These are phyloP conservation scores for Fusarium xylarioides DNA, from an alignment of 2,329 filamentous ascomycete species.

Conservation along the genomic window DNA sequence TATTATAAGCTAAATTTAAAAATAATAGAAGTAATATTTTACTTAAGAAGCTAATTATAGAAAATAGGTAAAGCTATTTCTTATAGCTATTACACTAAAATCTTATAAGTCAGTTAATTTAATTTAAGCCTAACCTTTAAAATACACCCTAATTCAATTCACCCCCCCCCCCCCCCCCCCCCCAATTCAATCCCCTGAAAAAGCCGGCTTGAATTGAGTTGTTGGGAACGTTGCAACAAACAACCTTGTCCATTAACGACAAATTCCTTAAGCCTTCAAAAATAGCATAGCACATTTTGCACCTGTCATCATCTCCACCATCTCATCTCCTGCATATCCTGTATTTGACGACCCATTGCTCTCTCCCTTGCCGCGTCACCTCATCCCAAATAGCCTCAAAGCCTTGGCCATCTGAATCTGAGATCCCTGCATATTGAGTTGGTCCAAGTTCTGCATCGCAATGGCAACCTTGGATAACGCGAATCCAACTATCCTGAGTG, in stretches of 20 bases:
- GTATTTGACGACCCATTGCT: neutral
- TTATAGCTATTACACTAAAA: too few relatives aligned
- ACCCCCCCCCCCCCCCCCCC: too few relatives aligned
- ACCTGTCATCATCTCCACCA: constrained; percentile 32
- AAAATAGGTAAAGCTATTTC: too few relatives aligned
- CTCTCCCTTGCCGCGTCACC: constrained; percentile 9
- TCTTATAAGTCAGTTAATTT: too few relatives aligned
- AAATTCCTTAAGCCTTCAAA: constrained; percentile 13
- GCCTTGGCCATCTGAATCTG: constrained; percentile 13
- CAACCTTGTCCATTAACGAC: constrained; percentile 29
- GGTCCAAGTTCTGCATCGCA: neutral
- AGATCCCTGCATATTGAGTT: constrained; percentile 20
- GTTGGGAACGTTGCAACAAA: too few relatives aligned
- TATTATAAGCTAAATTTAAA: too few relatives aligned
- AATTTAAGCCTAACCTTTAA: too few relatives aligned
- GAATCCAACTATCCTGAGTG: constrained; percentile 91
- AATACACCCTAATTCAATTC: too few relatives aligned
- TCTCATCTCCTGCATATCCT: constrained; percentile 21
- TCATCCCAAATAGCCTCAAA: constrained; percentile 17
- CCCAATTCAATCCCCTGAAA: too few relatives aligned
- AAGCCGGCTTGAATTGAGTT: too few relatives aligned
- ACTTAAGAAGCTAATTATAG: too few relatives aligned
- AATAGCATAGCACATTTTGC: constrained; percentile 25
- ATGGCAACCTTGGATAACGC: constrained; percentile 71
- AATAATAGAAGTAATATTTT: too few relatives aligned